phyloP scores from a whole-genome alignment of 345 rosid genomes.

The Hibiscus syriacus region DNA sequence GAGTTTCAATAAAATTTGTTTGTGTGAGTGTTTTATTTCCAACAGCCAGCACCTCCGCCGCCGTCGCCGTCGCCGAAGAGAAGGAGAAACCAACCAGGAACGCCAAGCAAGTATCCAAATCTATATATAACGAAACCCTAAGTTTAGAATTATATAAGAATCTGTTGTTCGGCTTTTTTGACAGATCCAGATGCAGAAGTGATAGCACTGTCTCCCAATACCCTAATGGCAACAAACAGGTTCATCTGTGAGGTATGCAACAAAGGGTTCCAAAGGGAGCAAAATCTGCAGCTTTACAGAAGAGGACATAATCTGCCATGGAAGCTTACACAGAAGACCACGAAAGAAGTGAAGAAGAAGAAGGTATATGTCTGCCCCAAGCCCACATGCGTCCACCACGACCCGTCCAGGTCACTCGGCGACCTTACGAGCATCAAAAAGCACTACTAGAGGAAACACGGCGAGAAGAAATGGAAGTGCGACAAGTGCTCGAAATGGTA shows the following conservation, averaged over 20 bases:
- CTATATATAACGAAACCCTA: no score
- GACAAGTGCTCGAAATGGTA: no score
- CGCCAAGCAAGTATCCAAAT: no score
- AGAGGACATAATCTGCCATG: slow-evolving; percentile 86
- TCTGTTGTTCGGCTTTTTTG: no score
- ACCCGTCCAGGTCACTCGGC: slow-evolving; percentile 74
- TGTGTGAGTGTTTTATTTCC: no score
- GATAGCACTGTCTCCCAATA: slow-evolving; percentile 77
- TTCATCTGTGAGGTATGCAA: slow-evolving; percentile 84
- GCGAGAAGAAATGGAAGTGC: no score
- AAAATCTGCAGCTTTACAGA: slow-evolving; percentile 74
- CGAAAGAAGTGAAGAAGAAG: slow-evolving; percentile 65
- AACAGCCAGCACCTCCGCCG: no score
- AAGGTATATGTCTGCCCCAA: slow-evolving; percentile 82
- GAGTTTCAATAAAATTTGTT: no score
- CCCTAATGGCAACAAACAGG: slow-evolving; percentile 78
- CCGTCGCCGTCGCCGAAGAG: no score
- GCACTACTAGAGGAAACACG: no score
- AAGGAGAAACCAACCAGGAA: no score
- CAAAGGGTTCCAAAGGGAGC: slow-evolving; percentile 83
- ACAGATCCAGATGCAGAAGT: slow-evolving; percentile 84
- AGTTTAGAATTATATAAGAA: no score
- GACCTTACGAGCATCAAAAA: slow-evolving; percentile 80
- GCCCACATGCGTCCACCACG: slow-evolving; percentile 82
- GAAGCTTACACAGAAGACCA: slow-evolving; percentile 66